Conservation (phyloP, 768 basidiomycete species). For the Polyporus arcularius region DNA sequence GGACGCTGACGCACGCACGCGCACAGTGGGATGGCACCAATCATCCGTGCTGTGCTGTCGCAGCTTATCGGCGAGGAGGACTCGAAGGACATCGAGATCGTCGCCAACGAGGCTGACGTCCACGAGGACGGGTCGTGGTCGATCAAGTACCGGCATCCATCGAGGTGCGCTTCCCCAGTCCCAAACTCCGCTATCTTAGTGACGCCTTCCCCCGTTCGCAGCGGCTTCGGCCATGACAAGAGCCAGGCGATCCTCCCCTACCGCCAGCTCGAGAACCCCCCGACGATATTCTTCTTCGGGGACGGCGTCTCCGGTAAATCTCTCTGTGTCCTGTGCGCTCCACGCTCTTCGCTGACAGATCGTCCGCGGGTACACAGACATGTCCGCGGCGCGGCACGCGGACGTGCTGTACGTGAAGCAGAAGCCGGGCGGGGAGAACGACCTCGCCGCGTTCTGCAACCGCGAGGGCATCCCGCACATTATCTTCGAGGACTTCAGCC, state of each 20-base stretch:
- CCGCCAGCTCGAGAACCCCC: conserved; percentile 64
- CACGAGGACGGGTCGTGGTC: conserved; percentile 71
- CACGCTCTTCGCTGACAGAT: background rate
- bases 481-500: conserved; percentile 70
- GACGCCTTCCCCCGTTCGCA: conserved; percentile 29
- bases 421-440: conserved; percentile 77
- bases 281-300: conserved; percentile 94
- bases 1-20: background rate
- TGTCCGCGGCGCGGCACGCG: conserved; percentile 90
- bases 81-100: conserved; percentile 80
- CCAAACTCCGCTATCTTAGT: too few species aligned
- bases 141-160: conserved; percentile 87
- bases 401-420: conserved; percentile 95
- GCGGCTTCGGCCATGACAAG: conserved; percentile 95
- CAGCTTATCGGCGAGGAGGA: conserved; percentile 75
- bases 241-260: conserved; percentile 93
- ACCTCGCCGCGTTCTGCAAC: conserved; percentile 81
- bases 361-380: conserved; percentile 48
- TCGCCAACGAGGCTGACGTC: conserved; percentile 86
- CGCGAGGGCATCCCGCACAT: conserved; percentile 79
- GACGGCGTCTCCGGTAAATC: conserved; percentile 91
- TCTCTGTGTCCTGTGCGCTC: background rate
- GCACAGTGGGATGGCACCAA: conserved; percentile 86
- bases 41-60: conserved; percentile 89
- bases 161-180: conserved; percentile 51